Conservation (phyloP, 257 asterid genomes). For the Cynanchum wilfordii region DNA sequence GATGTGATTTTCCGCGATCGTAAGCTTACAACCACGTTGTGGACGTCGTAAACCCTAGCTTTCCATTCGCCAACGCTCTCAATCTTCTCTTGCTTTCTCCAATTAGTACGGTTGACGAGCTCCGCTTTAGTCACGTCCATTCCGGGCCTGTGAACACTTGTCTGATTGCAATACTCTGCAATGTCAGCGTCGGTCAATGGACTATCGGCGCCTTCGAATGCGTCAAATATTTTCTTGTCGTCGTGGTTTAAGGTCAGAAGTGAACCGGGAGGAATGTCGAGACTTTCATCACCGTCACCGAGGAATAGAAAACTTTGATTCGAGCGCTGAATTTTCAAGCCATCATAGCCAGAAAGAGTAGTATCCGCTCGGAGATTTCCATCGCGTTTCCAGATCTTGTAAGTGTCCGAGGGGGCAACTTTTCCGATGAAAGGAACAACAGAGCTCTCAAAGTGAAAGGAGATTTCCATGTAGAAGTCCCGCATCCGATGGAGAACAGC, state of each 20-base stretch:
- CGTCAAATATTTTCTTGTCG: conserved; percentile 72
- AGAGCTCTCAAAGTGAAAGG: conserved; percentile 92
- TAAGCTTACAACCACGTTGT: conserved; percentile 70
- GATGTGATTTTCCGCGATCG: conserved; percentile 69
- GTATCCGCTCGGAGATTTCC: conserved; percentile 93
- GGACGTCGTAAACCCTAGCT: conserved; percentile 85
- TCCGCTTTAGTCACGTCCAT: conserved; percentile 91
- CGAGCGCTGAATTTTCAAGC: conserved; percentile 87
- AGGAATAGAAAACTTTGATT: conserved; percentile 88
- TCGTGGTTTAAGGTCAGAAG: conserved; percentile 85
- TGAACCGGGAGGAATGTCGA: conserved; percentile 53
- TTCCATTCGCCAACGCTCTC: conserved; percentile 85
- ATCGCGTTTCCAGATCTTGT: conserved; percentile 92
- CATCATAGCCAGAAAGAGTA: conserved; percentile 88
- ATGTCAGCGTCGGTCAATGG: conserved; percentile 65
- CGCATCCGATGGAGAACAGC: conserved; percentile 82
- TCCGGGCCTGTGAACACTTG: conserved; percentile 88
- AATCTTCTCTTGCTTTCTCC: conserved; percentile 80
- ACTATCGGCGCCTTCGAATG: conserved; percentile 72
- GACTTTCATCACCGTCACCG: conserved; percentile 45
- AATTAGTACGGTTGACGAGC: conserved; percentile 70
- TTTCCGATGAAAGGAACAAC: conserved; percentile 86
- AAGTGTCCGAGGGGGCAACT: conserved; percentile 93
- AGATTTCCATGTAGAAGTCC: conserved; percentile 93
- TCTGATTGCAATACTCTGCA: conserved; percentile 62